phyloP scores from a whole-genome alignment of 2,329 filamentous ascomycete species.

The Eutypa lata region DNA sequence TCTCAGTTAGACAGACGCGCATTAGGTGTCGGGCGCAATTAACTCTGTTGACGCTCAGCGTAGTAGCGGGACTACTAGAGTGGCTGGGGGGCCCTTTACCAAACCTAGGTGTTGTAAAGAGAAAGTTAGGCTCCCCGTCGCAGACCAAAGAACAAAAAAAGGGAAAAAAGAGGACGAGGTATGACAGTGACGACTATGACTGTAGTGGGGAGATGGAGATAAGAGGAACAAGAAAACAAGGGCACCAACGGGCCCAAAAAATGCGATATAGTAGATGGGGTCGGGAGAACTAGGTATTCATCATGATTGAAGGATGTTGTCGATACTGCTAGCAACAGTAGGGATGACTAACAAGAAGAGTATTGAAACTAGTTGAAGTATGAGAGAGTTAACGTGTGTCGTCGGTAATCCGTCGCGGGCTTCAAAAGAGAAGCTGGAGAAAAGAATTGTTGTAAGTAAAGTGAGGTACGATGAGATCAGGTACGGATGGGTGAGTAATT shows the following conservation, averaged over 20 bases:
- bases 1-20: neutral
- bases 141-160: neutral
- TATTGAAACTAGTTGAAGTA: neutral
- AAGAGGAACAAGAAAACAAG: neutral
- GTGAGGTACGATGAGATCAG: too few relatives aligned
- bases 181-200: neutral
- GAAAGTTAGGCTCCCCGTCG: neutral
- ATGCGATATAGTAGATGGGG: neutral
- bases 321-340: neutral
- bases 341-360: neutral
- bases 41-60: neutral
- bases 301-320: neutral
- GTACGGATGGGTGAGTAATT: too few relatives aligned
- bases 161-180: neutral
- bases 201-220: neutral
- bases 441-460: too few relatives aligned
- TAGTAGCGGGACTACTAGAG: neutral
- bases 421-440: too few relatives aligned
- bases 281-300: neutral
- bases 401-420: too few relatives aligned
- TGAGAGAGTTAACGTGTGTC: neutral
- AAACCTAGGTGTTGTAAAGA: neutral
- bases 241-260: neutral
- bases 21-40: neutral
- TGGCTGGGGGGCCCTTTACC: neutral